Percentiles rank a stretch among this genome's conserved stretches.
These are phyloP conservation scores for Senna tora DNA, from an alignment of 306 rosid species.

Conservation along the genomic window DNA sequence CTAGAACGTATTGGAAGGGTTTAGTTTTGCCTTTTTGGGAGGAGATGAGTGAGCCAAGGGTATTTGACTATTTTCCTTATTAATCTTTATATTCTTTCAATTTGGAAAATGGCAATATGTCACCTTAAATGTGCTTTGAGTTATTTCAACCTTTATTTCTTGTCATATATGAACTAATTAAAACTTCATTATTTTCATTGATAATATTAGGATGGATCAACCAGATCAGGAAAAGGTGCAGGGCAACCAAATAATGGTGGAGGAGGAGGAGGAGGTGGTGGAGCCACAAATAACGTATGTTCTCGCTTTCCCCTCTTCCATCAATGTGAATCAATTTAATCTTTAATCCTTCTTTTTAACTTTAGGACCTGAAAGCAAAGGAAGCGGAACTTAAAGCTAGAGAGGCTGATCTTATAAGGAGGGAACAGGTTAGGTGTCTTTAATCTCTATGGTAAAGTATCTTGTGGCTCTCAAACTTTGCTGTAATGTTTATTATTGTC, in stretches of 20 bases:
- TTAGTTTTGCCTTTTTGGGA: not conserved
- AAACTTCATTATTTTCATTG: not conserved
- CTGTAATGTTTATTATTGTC: no score
- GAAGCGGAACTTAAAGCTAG: constrained; percentile 85
- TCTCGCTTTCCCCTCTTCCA: constrained; percentile 23
- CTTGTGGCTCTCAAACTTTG: no score
- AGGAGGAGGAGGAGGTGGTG: constrained; percentile 53
- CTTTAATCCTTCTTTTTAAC: constrained; percentile 8
- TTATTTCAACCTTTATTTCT: not conserved
- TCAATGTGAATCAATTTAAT: constrained; percentile 7
- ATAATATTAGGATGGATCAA: constrained; percentile 46
- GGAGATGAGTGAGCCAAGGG: not conserved
- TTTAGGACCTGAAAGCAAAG: constrained; percentile 67
- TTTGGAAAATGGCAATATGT: not conserved
- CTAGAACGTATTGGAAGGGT: not conserved
- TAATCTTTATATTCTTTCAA: not conserved
- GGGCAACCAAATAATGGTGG: constrained; percentile 53
- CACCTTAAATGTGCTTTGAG: not conserved
- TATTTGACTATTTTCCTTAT: not conserved
- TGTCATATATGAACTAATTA: not conserved
- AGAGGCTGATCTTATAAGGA: constrained; percentile 87
- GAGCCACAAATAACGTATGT: constrained; percentile 52
- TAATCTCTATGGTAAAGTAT: no score
- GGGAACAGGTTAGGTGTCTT: no score
- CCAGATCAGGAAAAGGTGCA: constrained; percentile 51